A percentile compares a stretch with the other conserved stretches of the same genome.
Conservation (phyloP, 2,329 filamentous ascomycete genomes). For the Aspergillus glaucus region DNA sequence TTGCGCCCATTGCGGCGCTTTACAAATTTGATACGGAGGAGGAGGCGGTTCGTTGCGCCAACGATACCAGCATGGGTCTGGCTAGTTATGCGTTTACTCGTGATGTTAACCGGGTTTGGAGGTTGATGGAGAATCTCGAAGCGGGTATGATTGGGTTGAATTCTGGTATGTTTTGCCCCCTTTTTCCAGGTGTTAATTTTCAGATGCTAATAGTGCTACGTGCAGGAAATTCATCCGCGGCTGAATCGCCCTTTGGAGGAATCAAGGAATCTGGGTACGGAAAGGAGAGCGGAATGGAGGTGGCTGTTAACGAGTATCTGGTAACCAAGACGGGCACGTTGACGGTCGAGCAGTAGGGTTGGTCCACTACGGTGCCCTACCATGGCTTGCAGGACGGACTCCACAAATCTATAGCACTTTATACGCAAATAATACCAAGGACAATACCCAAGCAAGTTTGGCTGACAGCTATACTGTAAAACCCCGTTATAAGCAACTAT, state of each 20-base stretch:
- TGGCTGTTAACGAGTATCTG: conserved; percentile 57
- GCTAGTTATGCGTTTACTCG: conserved; percentile 65
- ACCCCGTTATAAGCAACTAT: too few relatives aligned
- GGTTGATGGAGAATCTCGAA: conserved; percentile 61
- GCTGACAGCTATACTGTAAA: too few relatives aligned
- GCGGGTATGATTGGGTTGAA: conserved; percentile 66
- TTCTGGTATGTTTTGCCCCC: conserved; percentile 39
- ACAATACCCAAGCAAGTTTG: too few relatives aligned
- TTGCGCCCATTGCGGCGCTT: conserved; percentile 58
- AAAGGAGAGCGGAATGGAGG: conserved; percentile 63
- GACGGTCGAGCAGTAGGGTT: conserved; percentile 43
- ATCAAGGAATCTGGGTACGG: conserved; percentile 64
- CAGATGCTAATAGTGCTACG: neutral
- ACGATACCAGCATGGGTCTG: conserved; percentile 59
- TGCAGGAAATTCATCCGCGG: conserved; percentile 56
- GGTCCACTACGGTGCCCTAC: too few relatives aligned
- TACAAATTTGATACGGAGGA: conserved; percentile 62
- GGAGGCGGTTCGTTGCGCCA: conserved; percentile 54
- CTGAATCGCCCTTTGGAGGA: conserved; percentile 61
- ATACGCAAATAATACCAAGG: too few relatives aligned
- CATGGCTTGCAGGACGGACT: neutral
- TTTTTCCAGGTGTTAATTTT: neutral
- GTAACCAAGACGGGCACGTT: conserved; percentile 62
- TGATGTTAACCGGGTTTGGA: conserved; percentile 59
- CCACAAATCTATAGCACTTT: too few relatives aligned